phyloP scores from a whole-genome alignment of 2,329 filamentous ascomycete species.

The Ceratocystis ficicola region DNA sequence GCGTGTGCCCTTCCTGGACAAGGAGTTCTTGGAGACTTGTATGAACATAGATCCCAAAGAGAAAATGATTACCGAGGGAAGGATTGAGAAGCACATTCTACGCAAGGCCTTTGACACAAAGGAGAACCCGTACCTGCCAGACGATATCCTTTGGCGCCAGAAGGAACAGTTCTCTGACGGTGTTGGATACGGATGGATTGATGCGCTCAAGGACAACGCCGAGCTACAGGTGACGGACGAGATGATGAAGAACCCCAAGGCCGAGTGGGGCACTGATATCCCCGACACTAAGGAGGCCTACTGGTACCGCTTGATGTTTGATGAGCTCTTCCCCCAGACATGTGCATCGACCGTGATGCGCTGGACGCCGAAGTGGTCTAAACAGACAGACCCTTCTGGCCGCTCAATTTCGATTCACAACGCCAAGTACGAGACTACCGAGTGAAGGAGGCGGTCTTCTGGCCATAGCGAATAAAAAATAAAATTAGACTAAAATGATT shows the following conservation, averaged over 20 bases:
- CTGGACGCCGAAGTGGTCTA: constrained; percentile 95
- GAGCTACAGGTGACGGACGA: constrained; percentile 85
- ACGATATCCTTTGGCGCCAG: constrained; percentile 92
- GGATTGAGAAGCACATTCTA: constrained; percentile 94
- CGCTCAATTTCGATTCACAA: constrained; percentile 66
- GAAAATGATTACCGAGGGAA: constrained; percentile 86
- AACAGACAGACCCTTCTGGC: constrained; percentile 91
- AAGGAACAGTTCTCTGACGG: constrained; percentile 99
- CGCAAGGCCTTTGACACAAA: constrained; percentile 94
- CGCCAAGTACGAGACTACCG: constrained; percentile 52
- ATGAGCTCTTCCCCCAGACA: constrained; percentile 89
- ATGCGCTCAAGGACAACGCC: constrained; percentile 88
- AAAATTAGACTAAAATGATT: not conserved
- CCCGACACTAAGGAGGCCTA: constrained; percentile 97
- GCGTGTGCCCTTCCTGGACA: constrained; percentile 94
- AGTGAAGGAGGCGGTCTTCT: not conserved
- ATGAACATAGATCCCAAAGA: constrained; percentile 93
- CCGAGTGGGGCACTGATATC: constrained; percentile 85
- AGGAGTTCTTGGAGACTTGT: constrained; percentile 80
- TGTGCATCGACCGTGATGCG: constrained; percentile 90
- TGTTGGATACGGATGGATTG: constrained; percentile 98
- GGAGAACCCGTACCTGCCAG: constrained; percentile 89
- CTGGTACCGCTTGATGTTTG: constrained; percentile 98
- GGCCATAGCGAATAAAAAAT: not conserved
- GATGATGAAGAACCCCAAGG: constrained; percentile 96